Base-by-base conservation (phyloP, 352 stramenopile genomes). In the Elongisporangium senticosum region DNA sequence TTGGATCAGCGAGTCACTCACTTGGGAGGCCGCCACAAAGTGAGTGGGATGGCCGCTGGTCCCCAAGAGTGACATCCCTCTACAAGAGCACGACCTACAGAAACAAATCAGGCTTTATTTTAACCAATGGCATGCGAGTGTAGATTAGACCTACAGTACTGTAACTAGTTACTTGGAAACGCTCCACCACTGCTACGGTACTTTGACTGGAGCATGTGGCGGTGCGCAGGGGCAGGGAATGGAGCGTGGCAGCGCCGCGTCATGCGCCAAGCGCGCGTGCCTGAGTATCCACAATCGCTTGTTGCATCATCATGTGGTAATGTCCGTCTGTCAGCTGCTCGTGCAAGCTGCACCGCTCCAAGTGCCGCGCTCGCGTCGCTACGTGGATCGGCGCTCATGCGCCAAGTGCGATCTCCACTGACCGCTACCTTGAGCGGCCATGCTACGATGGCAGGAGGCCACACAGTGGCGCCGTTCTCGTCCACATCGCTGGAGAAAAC, bases 61-160 rank as follows among this genome's bases (percentile, higher is more conserved):
- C 7, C 33, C 33, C n/a, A n/a, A 77, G 63, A 80, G 72, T 80
- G 72, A 77, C 72, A 65, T 75, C 56, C 52, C 59, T 58, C 0
- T 75, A 72, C 17, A 63, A 64, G 69, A 71, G 53, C 59, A 39
- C 4, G 8, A 53, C 22, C 49, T 53, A 26, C 17, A 22, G 22
- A 26, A 53, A 53, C 7, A 53, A 15, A 22, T 26, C 22, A 22
- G 19, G 22, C 13, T 3, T 14, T 1, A 43, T 43, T 43, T 43
- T 43, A 43, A 17, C 33, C 33, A 43, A 43, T 43, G 10, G 11
- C 7, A 22, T 26, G 19, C 1, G 17, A 26, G 1, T 53, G 10
- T 53, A 53, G 49, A 14, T 22, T 53, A 14, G 8, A 8, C 4
- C 22, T 37, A 26, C 5, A 43, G n/a, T n/a, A n/a, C n/a, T n/a